Evolutionary conservation across 1,284 basidiomycete genomes (phyloP), one percentile per base, ranked within the genome.

Genomic region (Cryptococcus hybrid): DNA sequence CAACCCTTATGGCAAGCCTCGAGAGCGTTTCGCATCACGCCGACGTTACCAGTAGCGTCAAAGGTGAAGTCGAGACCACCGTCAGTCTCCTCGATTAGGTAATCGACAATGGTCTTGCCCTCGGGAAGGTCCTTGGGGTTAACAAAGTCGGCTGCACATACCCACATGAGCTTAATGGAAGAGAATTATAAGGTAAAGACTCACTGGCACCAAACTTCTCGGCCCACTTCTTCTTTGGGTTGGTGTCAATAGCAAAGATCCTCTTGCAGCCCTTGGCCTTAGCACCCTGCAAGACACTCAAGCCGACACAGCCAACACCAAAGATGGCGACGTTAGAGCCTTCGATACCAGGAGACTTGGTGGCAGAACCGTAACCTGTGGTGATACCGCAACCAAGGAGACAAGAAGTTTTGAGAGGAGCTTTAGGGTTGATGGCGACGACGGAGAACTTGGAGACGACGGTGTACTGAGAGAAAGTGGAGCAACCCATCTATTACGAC

Each of bases 1-100:
- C 93, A 97, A n/a, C 93, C 93, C 78, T 99, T 99, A 81, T 99
- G 96, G 78, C 94, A 98, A 15, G 91, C 88, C 80, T 99, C 95
- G 53, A 99, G 85, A 38, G 95, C 96, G 54, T 87, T 82, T 63
- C 95, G 87, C 95, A 99, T 99, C 58, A 98, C 95, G 44, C 90
- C 80, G 12, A 93, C 92, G 73, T 96, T 97, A 44, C 95, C 95
- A 8, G 95, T 99, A 68, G 87, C 89, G 77, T 99, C 96, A 72
- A 93, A 99, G 5, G 96, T 99, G 78, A 88, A 98, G 80, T 99
- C 96, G 42, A 97, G 83, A 36, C 96, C 96, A 43, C 96, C 96
- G 71, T 99, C 96, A 18, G 94, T 99, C 66, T 93, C 85, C 69
- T 95, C 90, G 57, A 97, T 82, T 36, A 99, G 84, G 72, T 92